phyloP scores from a whole-genome alignment of 2,329 filamentous ascomycete species.

The Pseudocercospora ulei region DNA sequence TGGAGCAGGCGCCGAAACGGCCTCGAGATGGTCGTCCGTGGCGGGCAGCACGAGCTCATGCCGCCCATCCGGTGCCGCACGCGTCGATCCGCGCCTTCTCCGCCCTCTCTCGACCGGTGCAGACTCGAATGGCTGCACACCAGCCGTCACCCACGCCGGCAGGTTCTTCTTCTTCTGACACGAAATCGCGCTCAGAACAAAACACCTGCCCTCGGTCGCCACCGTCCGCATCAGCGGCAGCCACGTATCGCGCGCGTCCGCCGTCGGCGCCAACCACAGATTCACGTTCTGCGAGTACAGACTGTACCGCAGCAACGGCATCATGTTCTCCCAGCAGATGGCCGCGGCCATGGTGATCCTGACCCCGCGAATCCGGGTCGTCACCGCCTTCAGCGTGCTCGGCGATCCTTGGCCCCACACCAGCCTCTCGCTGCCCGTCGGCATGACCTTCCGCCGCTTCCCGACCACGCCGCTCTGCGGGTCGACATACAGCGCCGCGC shows the following conservation, averaged over 20 bases:
- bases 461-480: slow-evolving; percentile 62
- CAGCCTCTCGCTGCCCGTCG: slow-evolving; percentile 72
- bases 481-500: slow-evolving; percentile 70
- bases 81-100: slow-evolving; percentile 36
- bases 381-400: slow-evolving; percentile 66
- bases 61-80: slow-evolving; percentile 42
- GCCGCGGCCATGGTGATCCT: slow-evolving; percentile 72
- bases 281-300: slow-evolving; percentile 88
- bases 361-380: slow-evolving; percentile 67
- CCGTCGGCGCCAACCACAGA: slow-evolving; percentile 81
- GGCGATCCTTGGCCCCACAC: slow-evolving; percentile 83
- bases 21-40: slow-evolving; percentile 19
- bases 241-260: slow-evolving; percentile 77
- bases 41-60: slow-evolving; percentile 46
- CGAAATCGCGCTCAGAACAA: slow-evolving; percentile 80
- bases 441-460: slow-evolving; percentile 88
- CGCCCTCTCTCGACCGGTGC: slow-evolving; percentile 13
- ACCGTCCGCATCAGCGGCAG: slow-evolving; percentile 70
- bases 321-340: slow-evolving; percentile 93
- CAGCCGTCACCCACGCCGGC: slow-evolving; percentile 47
- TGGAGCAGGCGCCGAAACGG: slow-evolving; percentile 9
- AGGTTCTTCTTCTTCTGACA: slow-evolving; percentile 54
- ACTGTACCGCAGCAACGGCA: slow-evolving; percentile 74
- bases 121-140: not conserved
- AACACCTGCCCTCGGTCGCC: slow-evolving; percentile 70